Evolutionary conservation across 2,329 filamentous ascomycete genomes (phyloP).

Genomic region (Lecanicillium sp.): DNA sequence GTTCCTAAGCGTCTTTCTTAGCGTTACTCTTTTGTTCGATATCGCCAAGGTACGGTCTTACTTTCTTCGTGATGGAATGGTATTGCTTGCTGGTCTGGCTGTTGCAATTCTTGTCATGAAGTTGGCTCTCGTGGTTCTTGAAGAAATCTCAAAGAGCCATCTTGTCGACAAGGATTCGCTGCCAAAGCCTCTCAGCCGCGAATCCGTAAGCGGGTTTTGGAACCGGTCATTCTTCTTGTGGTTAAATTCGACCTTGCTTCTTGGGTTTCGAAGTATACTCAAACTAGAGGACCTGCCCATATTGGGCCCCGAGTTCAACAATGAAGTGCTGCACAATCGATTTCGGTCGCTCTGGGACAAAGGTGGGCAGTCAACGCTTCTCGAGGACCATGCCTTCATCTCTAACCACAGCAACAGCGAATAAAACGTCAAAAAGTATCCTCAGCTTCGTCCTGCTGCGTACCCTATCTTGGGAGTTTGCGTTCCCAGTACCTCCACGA

Average conservation of each 20-base stretch:
- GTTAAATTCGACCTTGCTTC: slow-evolving; percentile 6
- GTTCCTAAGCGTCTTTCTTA: slow-evolving; percentile 22
- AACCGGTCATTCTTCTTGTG: slow-evolving; percentile 7
- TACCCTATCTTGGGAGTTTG: slow-evolving; percentile 5
- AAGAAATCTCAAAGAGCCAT: slow-evolving; percentile 21
- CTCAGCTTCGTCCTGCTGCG: slow-evolving; percentile 2
- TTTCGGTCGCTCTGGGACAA: slow-evolving; percentile 6
- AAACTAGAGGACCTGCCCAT: slow-evolving; percentile 5
- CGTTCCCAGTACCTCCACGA: slow-evolving; percentile 3
- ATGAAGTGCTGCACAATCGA: neutral
- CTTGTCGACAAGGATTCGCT: slow-evolving; percentile 3
- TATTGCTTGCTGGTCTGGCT: slow-evolving; percentile 18
- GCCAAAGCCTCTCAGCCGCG: slow-evolving; percentile 10
- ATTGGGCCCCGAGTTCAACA: slow-evolving; percentile 7
- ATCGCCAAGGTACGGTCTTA: slow-evolving; percentile 23
- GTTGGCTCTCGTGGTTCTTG: slow-evolving; percentile 19
- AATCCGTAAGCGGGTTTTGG: slow-evolving; percentile 16
- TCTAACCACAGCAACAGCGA: too few species aligned
- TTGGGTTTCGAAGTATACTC: slow-evolving; percentile 5
- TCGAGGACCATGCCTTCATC: too few species aligned
- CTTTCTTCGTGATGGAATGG: slow-evolving; percentile 20
- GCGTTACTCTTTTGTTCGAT: slow-evolving; percentile 24
- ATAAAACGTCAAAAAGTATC: neutral
- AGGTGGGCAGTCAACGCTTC: neutral
- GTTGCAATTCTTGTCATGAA: slow-evolving; percentile 19